Evolutionary conservation across 1,284 basidiomycete genomes (phyloP), one percentile per base, ranked within the genome.

Genomic region (Coriolopsis trogii): DNA sequence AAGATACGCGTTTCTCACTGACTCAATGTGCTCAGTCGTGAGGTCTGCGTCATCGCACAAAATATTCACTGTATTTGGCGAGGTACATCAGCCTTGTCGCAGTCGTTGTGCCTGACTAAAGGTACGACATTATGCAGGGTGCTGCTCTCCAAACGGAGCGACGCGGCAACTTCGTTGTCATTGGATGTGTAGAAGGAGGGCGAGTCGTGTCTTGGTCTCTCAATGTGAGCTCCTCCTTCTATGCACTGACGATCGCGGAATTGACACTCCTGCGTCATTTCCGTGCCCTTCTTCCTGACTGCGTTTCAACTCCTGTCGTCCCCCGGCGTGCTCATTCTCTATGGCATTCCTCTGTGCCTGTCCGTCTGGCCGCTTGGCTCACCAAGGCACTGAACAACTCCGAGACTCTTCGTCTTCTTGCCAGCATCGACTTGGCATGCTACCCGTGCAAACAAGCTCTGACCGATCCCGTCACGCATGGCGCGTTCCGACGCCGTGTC

Each of bases 161-260:
- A 68, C 80, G 89, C 59, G 89, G 89, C 46, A 91, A 90, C 66
- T 91, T 91, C 64, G 84, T 91, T 23, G 87, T 91, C 25, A 79
- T 91, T 51, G 84, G 86, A 36, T 85, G 82, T 50, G 82, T 91
- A 12, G 87, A 91, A 54, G 82, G 81, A 21, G 66, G 75, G 29
- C 80, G 79, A 34, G 89, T 91, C 38, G 73, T 90, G 30, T 91
- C 89, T n/a, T 91, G 89, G 89, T 91, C 89, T 30, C 67, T 91
- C 52, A 91, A 91, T 64, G 88, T 89, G 73, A 65, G 63, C 46
- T 4, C 25, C 29, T 12, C 42, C 6, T 20, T 26, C 25, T 21
- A 6, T 39, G 8, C 29, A 21, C 23, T 13, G 9, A 23, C 9
- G 13, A 16, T 40, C 46, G 45, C 39, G 41, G 44, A 29, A 41